Evolutionary conservation across 805 yeast species (phyloP).

Genomic region (Cyberlindnera petersonii): DNA sequence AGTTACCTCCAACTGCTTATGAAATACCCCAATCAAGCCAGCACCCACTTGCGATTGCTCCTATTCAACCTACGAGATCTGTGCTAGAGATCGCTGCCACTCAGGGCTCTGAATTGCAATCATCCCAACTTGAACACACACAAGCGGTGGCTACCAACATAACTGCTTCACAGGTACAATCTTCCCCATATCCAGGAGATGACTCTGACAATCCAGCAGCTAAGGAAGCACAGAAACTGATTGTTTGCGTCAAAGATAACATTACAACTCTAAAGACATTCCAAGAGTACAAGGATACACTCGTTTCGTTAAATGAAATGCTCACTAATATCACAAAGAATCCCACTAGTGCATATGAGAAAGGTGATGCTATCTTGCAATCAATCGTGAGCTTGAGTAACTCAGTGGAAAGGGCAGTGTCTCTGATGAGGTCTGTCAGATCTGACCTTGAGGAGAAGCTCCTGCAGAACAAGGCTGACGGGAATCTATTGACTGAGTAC

Average conservation of each 20-base stretch:
- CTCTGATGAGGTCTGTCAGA: no score
- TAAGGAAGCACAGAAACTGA: background rate
- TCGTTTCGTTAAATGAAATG: background rate
- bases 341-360: no score
- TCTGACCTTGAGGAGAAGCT: background rate
- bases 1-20: no score
- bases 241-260: background rate
- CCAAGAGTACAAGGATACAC: background rate
- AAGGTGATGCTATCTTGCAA: no score
- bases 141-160: no score
- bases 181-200: no score
- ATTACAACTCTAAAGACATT: background rate
- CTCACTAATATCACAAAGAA: background rate
- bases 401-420: background rate
- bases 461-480: background rate
- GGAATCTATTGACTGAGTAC: constrained; percentile 1
- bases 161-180: no score
- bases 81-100: no score
- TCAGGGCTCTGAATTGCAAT: no score
- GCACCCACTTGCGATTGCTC: constrained; percentile 2
- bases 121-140: no score
- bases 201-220: no score
- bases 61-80: constrained; percentile 7
- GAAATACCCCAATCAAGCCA: background rate
- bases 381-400: background rate